These are phyloP conservation scores for Aspergillus hiratsukae DNA, from an alignment of 2,329 filamentous ascomycete genomes.

Conservation along the genomic window DNA sequence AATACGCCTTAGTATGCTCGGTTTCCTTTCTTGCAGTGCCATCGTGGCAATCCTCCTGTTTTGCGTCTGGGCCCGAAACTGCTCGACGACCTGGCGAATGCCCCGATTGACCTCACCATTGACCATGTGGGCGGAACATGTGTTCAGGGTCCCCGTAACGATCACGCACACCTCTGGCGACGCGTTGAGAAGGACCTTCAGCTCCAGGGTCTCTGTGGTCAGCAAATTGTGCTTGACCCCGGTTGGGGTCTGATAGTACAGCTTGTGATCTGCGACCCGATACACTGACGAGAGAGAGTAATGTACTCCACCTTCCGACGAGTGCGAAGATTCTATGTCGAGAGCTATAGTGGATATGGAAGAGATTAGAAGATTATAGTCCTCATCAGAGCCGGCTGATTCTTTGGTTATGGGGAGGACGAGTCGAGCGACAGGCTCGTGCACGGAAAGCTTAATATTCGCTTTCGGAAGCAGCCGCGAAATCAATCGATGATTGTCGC, in stretches of 20 bases:
- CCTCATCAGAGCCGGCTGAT: constrained; percentile 58
- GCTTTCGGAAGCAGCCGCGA: constrained; percentile 91
- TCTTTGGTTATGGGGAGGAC: constrained; percentile 72
- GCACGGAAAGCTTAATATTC: constrained; percentile 90
- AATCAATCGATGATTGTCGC: constrained; percentile 61
- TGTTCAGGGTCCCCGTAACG: constrained; percentile 73
- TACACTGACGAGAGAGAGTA: constrained; percentile 82
- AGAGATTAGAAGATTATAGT: constrained; percentile 93
- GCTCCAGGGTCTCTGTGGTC: constrained; percentile 79
- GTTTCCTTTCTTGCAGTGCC: constrained; percentile 49
- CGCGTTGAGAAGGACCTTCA: constrained; percentile 80
- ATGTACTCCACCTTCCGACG: constrained; percentile 73
- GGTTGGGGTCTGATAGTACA: constrained; percentile 89
- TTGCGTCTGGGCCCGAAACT: constrained; percentile 68
- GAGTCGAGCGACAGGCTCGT: constrained; percentile 90
- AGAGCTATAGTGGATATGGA: constrained; percentile 90
- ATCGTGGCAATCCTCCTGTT: constrained; percentile 52
- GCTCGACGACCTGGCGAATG: constrained; percentile 81
- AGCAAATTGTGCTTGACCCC: constrained; percentile 82
- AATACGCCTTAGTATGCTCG: constrained; percentile 70
- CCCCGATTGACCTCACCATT: constrained; percentile 90
- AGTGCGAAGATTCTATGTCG: constrained; percentile 95
- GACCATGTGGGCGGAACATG: constrained; percentile 83
- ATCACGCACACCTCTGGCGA: constrained; percentile 81
- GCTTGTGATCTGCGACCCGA: constrained; percentile 75